Base-by-base conservation (phyloP, 352 stramenopile species). In the Globisporangium takayamanum region DNA sequence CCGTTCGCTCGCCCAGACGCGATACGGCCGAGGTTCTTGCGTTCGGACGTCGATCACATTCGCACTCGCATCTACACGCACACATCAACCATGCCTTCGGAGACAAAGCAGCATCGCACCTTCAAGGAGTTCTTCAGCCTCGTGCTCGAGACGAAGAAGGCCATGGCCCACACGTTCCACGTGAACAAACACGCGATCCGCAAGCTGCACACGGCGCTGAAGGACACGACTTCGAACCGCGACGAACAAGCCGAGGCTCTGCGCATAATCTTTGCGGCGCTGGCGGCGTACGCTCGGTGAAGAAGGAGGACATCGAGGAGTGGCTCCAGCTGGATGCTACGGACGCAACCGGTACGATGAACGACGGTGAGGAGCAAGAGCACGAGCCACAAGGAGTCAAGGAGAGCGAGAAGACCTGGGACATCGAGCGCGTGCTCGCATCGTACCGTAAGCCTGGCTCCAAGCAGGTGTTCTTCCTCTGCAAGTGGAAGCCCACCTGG, bases 401-500 rank as follows among this genome's bases (percentile, higher is more conserved):
- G 44, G 30, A 36, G 30, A 36, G 30, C 30, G 30, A 36, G 30
- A 4, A 4, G 4, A 36, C 30, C 3, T 36, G 30, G 30, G 7
- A 36, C 30, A 36, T 36, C 30, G 30, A 36, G 30, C 30, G 30
- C 6, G 1, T 2, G 30, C 30, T 36, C 30, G 30, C 30, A 8
- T 8, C 1, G 1, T 36, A 36, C 30, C 7, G 30, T 7, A 1
- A 36, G 30, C 30, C 30, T 1, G 30, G 30, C 30, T 25, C 16
- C 15, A 49, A 26, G 16, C 15, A 1, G 4, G 59, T 36, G 11
- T 69, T 66, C 18, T 76, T 55, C 55, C 42, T 72, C 2, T 53
- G 72, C 1, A 42, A 68, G 33, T 73, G 63, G 58, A 39, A 65
- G 45, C 58, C 60, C 4, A 63, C 53, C 1, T 61, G 20, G 37